Conservation (phyloP, 352 stramenopile species). For the Aphanomyces astaci region DNA sequence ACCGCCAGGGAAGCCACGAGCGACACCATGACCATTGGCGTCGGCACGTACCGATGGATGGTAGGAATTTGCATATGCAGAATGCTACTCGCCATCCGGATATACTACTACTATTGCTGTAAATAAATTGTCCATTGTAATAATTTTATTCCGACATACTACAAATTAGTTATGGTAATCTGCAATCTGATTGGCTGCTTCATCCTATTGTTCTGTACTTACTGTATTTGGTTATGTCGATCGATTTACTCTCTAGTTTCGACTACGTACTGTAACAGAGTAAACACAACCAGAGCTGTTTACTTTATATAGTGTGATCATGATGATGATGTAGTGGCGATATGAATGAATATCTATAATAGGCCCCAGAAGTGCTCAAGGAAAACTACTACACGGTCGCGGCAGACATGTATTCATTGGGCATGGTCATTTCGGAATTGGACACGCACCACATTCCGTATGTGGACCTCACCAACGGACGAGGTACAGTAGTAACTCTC, state of each 20-base stretch:
- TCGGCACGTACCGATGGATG: constrained; percentile 22
- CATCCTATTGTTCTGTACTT: too few species aligned
- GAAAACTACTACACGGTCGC: constrained; percentile 15
- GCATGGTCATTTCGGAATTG: constrained; percentile 21
- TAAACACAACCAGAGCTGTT: not conserved
- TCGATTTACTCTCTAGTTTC: not conserved
- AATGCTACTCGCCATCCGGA: not conserved
- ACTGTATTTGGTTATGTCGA: not conserved
- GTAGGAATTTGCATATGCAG: not conserved
- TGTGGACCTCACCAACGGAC: constrained; percentile 1
- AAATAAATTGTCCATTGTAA: too few species aligned
- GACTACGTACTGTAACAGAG: not conserved
- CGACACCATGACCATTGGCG: constrained; percentile 22
- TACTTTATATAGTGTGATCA: not conserved
- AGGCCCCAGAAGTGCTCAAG: constrained; percentile 18
- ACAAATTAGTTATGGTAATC: too few species aligned
- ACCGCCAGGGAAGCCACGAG: constrained; percentile 3
- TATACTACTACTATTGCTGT: too few species aligned
- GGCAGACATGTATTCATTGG: constrained; percentile 20
- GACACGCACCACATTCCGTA: constrained; percentile 20
- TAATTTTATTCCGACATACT: too few species aligned
- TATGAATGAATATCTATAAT: too few species aligned
- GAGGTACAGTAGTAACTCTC: not conserved
- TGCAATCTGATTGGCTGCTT: too few species aligned
- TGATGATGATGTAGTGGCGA: too few species aligned